Base-by-base conservation (phyloP, 2,329 filamentous ascomycete species). In the Sclerotinia borealis region DNA sequence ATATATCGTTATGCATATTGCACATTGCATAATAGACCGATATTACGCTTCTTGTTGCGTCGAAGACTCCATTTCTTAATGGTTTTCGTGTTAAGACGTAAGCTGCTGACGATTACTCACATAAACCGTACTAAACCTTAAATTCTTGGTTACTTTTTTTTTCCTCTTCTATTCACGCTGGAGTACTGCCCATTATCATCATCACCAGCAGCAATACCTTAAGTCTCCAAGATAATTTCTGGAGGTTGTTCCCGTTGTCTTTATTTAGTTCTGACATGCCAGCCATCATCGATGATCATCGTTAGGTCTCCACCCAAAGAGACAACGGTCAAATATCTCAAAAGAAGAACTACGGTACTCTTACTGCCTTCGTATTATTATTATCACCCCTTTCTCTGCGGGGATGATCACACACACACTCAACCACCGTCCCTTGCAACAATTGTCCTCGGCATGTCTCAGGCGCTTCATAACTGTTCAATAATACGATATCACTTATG, bases 381-480 rank as follows among this genome's bases (percentile, higher is more conserved):
- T 41, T 41, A 5, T 2, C 36, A 29, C n/a, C 27, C 29, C n/a
- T 17, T 47, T 22, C 15, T 58, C 17, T 51, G 17, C 17, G 29
- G 49, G 29, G 29, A 58, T 45, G 13, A 25, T 47, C 19, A 45
- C 19, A 47, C 39, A 37, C 9, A 39, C 37, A n/a, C n/a, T n/a
- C n/a, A n/a, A n/a, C n/a, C n/a, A n/a, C n/a, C n/a, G n/a, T n/a
- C 29, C 27, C 27, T 50, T 27, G 27, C 27, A 29, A 50, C 47
- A 51, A 55, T 55, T 55, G 36, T 41, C 37, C 37, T 56, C 54
- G 54, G 54, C n/a, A 56, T 34, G 27, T 56, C 17, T 56, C 54
- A 39, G 54, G 27, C 39, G 27, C 27, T 56, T 45, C 41, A 41
- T 19, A n/a, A 45, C 7, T 34, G 17, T 31, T 15, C 3, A 29